Evolutionary conservation across 2,329 filamentous ascomycete species (phyloP).

Genomic region (Xylogone sp.): DNA sequence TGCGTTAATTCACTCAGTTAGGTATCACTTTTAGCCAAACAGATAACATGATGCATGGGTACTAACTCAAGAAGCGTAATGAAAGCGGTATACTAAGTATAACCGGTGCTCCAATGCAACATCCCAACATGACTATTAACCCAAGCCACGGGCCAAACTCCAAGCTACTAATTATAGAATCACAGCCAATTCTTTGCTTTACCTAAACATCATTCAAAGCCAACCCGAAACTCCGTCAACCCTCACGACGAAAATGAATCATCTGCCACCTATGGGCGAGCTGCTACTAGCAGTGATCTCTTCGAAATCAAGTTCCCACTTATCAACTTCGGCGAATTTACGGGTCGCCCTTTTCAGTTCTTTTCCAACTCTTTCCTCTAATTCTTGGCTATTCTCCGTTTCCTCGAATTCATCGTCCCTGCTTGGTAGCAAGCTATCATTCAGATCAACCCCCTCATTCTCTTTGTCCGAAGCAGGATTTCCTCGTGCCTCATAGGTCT

Average conservation of each 20-base stretch:
- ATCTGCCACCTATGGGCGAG: conserved; percentile 49
- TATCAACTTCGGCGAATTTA: conserved; percentile 67
- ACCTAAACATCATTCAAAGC: background rate
- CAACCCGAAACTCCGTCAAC: background rate
- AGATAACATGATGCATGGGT: background rate
- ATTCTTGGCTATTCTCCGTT: conserved; percentile 31
- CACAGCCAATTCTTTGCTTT: background rate
- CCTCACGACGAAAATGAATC: conserved; percentile 7
- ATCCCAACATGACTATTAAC: background rate
- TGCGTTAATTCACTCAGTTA: background rate
- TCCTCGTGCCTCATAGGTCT: conserved; percentile 45
- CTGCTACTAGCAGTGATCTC: conserved; percentile 51
- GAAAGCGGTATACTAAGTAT: background rate
- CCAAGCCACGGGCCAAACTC: background rate
- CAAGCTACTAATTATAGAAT: background rate
- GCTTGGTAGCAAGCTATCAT: conserved; percentile 39
- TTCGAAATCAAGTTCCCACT: conserved; percentile 66
- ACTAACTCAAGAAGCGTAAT: background rate
- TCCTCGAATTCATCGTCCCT: conserved; percentile 31
- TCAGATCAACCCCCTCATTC: conserved; percentile 39
- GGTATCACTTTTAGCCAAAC: background rate
- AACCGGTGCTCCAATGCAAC: background rate
- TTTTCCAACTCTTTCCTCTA: conserved; percentile 36
- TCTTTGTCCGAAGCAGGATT: conserved; percentile 50
- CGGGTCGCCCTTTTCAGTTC: conserved; percentile 52